Evolutionary conservation across 352 stramenopile species (phyloP).

Genomic region (Phytophthora quininea): DNA sequence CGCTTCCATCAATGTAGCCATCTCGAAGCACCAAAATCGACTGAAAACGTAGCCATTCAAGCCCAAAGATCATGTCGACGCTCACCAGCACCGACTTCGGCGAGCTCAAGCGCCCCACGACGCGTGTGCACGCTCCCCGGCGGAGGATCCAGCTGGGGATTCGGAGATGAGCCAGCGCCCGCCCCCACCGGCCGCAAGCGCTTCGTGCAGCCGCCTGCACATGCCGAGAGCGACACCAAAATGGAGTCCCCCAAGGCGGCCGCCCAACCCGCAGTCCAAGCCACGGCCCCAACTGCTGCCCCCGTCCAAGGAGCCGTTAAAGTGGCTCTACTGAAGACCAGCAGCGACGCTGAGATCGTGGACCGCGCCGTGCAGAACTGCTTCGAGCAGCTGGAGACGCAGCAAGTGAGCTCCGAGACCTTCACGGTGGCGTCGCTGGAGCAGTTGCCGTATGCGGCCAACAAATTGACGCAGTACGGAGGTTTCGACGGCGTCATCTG

Average conservation of each 20-base stretch:
- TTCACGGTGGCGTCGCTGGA: constrained; percentile 81
- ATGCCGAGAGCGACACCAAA: constrained; percentile 27
- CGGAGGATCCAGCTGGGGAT: constrained; percentile 83
- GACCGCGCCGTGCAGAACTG: constrained; percentile 76
- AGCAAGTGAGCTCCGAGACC: constrained; percentile 51
- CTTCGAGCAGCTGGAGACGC: constrained; percentile 43
- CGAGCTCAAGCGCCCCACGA: constrained; percentile 84
- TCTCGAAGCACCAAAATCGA: constrained; percentile 4
- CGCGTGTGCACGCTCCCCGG: constrained; percentile 82
- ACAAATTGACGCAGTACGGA: constrained; percentile 76
- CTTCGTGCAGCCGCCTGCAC: constrained; percentile 30
- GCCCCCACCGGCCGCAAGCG: constrained; percentile 31
- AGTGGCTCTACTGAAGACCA: constrained; percentile 81
- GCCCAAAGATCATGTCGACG: constrained; percentile 64
- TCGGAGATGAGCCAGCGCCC: constrained; percentile 46
- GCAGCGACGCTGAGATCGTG: constrained; percentile 72
- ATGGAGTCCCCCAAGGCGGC: constrained; percentile 49
- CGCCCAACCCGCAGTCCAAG: constrained; percentile 22
- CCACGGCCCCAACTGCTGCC: constrained; percentile 8
- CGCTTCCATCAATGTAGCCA: not conserved
- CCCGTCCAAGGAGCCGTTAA: constrained; percentile 32
- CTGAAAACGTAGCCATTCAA: no score
- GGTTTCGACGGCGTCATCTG: constrained; percentile 83
- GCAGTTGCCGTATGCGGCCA: constrained; percentile 84
- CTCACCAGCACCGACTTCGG: constrained; percentile 84